These are phyloP conservation scores for Triticum turgidum DNA, from an alignment of 176 grass and related monocot genomes.

Conservation along the genomic window DNA sequence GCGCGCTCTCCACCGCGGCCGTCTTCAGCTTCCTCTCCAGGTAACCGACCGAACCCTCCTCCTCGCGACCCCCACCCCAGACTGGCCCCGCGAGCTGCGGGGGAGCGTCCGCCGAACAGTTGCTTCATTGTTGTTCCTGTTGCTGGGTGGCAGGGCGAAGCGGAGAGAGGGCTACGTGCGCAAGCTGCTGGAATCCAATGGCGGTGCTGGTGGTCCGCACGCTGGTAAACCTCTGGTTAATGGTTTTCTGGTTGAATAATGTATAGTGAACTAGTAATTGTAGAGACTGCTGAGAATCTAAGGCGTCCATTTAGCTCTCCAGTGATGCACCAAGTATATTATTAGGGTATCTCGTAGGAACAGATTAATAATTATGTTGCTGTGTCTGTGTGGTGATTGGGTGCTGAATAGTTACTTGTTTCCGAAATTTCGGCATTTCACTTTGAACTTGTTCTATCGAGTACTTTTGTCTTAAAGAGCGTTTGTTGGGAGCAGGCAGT, in stretches of 20 bases:
- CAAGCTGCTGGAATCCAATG: constrained; percentile 36
- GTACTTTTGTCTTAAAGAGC: background rate
- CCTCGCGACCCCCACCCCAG: background rate
- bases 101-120: background rate
- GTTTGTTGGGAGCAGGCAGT: constrained; percentile 24
- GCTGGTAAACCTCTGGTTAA: background rate
- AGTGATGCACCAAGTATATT: background rate
- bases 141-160: constrained; percentile 25
- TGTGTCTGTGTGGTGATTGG: background rate
- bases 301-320: background rate
- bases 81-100: background rate
- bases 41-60: constrained; percentile 12
- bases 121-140: background rate
- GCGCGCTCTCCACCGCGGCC: constrained; percentile 52
- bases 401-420: background rate
- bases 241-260: background rate
- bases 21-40: constrained; percentile 48
- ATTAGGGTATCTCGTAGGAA: background rate
- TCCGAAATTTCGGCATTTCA: background rate
- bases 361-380: background rate
- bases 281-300: background rate
- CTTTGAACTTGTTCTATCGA: background rate
- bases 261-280: background rate
- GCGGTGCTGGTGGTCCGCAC: background rate
- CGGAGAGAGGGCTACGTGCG: constrained; percentile 34